Evolutionary conservation across 768 basidiomycete species (phyloP), one percentile per base, ranked within the genome.

Genomic region (Mycena venus): DNA sequence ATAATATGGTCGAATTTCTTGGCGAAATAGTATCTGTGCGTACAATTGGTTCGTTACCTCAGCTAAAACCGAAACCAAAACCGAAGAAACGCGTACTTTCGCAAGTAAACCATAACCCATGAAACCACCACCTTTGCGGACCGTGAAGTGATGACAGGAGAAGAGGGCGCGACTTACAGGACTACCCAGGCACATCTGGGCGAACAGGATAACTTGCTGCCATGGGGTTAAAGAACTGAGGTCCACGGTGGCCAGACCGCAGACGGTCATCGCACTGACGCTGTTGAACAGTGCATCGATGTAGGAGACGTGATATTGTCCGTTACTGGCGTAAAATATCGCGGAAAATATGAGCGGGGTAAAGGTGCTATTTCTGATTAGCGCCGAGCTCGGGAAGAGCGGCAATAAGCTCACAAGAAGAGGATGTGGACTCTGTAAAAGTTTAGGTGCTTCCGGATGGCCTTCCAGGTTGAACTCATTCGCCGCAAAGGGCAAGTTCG

Each of bases 291-390:
- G 88, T 6, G 91, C 88, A 80, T 97, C 96, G 80, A 95, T 87
- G 81, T 94, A 97, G 23, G 90, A 78, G 42, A 96, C 89, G 55
- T 89, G 91, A 78, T 89, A 90, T 58, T 85, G 83, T 51, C 94
- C 96, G 87, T 96, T 96, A 83, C 89, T 90, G 29, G 91, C 95
- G 79, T 95, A 98, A 79, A 98, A 90, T 64, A 99, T 91, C 42
- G 84, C 91, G 23, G 95, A 94, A 75, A 91, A 90, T 66, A 97
- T 84, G 75, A 98, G 87, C 2, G 97, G 97, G 0, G 91, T 91
- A 80, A 95, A 89, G 8, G 91, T 93, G 78, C 94, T 95, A 79
- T n/a, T 32, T 17, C 56, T 4, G 72, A 65, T 32, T 68, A 51
- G 78, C 34, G 74, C 59, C 47, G 23, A 55, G 69, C 61, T 31